These are phyloP conservation scores for Kazachstania sp. DNA, from an alignment of 1,139 yeast genomes.

Conservation along the genomic window DNA sequence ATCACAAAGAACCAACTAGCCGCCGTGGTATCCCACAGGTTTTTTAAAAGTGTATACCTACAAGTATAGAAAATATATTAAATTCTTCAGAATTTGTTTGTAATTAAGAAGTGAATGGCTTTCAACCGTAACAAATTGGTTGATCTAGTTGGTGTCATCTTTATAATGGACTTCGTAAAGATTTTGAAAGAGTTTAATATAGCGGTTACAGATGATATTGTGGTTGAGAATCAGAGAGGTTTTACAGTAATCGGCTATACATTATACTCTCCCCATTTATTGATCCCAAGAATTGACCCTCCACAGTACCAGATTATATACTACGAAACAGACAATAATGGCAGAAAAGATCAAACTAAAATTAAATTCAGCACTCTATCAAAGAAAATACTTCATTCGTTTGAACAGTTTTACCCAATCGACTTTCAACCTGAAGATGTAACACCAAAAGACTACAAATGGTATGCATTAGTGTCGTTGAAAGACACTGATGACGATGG, in stretches of 20 bases:
- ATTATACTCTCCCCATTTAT: slow-evolving; percentile 39
- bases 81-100: too few species aligned
- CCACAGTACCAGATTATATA: slow-evolving; percentile 36
- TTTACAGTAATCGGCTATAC: slow-evolving; percentile 47
- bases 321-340: slow-evolving; percentile 23
- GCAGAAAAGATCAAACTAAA: background rate
- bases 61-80: too few species aligned
- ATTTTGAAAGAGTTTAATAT: slow-evolving; percentile 8
- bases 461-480: slow-evolving; percentile 53
- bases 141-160: too few species aligned
- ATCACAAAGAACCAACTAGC: too few species aligned
- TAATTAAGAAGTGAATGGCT: too few species aligned
- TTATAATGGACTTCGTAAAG: background rate
- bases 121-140: too few species aligned
- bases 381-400: slow-evolving; percentile 10
- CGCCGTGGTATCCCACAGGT: too few species aligned
- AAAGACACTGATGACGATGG: slow-evolving; percentile 58
- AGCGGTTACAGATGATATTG: slow-evolving; percentile 31
- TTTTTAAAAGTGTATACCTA: too few species aligned
- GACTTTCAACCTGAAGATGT: slow-evolving; percentile 6
- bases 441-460: slow-evolving; percentile 43
- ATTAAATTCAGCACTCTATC: slow-evolving; percentile 5
- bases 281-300: slow-evolving; percentile 41
- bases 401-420: slow-evolving; percentile 18
- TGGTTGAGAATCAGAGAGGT: slow-evolving; percentile 51